phyloP scores from a whole-genome alignment of 2,329 filamentous ascomycete genomes.

The Myriosclerotinia scirpicola region DNA sequence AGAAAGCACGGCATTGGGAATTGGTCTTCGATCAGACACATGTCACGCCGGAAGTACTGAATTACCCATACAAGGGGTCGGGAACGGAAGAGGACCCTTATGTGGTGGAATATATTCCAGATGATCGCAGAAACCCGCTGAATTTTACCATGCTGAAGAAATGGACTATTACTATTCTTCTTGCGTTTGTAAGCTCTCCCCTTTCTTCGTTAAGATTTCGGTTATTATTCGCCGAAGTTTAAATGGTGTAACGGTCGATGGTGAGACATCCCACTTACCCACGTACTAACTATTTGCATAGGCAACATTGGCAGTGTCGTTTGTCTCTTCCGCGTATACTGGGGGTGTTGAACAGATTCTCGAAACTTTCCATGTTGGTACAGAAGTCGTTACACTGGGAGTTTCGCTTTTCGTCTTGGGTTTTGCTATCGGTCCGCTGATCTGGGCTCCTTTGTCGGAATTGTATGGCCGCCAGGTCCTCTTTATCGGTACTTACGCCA shows the following conservation, averaged over 20 bases:
- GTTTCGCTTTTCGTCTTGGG: slow-evolving; percentile 49
- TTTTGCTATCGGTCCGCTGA: slow-evolving; percentile 46
- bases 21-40: slow-evolving; percentile 48
- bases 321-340: slow-evolving; percentile 46
- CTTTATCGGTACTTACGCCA: slow-evolving; percentile 56
- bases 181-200: slow-evolving; percentile 44
- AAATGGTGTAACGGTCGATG: not conserved
- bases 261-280: slow-evolving; percentile 41
- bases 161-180: slow-evolving; percentile 44
- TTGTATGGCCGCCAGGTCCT: slow-evolving; percentile 60
- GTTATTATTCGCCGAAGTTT: slow-evolving; percentile 12
- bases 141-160: slow-evolving; percentile 41
- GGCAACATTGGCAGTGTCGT: slow-evolving; percentile 47
- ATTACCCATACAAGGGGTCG: slow-evolving; percentile 44
- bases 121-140: slow-evolving; percentile 47
- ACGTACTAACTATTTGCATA: slow-evolving; percentile 46
- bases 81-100: slow-evolving; percentile 47
- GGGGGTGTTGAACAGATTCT: slow-evolving; percentile 44
- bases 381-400: slow-evolving; percentile 45
- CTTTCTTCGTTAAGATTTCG: slow-evolving; percentile 1
- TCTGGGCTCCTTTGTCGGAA: slow-evolving; percentile 47
- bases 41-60: slow-evolving; percentile 48
- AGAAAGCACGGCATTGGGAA: slow-evolving; percentile 41
- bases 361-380: slow-evolving; percentile 40
- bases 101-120: slow-evolving; percentile 46